Percentiles rank a stretch among this genome's conserved stretches.
Evolutionary conservation across 2,329 filamentous ascomycete genomes (phyloP).

Genomic region (Ceratocystiopsis sp.): DNA sequence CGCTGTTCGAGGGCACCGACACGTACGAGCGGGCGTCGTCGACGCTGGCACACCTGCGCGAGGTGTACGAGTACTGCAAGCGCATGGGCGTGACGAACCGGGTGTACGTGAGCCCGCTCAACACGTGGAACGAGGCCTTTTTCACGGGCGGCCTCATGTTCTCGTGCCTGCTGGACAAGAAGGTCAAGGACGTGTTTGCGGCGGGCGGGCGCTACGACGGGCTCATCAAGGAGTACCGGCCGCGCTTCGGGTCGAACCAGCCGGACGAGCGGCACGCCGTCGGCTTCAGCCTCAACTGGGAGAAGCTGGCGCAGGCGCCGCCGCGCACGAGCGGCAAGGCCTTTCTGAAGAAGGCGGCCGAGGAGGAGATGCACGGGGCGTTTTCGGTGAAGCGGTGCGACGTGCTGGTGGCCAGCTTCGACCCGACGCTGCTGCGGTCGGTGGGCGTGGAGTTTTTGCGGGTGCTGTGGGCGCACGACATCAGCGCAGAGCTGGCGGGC

Average conservation of each 20-base stretch:
- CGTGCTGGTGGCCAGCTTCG: constrained; percentile 78
- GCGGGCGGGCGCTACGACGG: constrained; percentile 88
- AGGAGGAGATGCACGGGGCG: constrained; percentile 42
- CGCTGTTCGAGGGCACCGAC: constrained; percentile 43
- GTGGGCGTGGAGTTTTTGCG: constrained; percentile 62
- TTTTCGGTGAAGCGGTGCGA: constrained; percentile 60
- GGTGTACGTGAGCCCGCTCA: constrained; percentile 69
- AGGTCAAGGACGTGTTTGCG: constrained; percentile 71
- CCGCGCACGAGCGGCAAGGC: constrained; percentile 25
- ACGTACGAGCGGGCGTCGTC: constrained; percentile 58
- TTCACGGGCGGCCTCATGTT: constrained; percentile 77
- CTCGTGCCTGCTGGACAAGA: constrained; percentile 76
- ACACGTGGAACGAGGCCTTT: constrained; percentile 81
- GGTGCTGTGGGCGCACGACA: constrained; percentile 64
- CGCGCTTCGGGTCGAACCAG: constrained; percentile 41
- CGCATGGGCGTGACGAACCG: constrained; percentile 59
- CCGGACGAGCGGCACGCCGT: constrained; percentile 62
- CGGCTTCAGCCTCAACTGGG: constrained; percentile 82
- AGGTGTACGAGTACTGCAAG: constrained; percentile 61
- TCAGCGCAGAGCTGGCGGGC: constrained; percentile 74
- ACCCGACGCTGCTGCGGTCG: constrained; percentile 56
- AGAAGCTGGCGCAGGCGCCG: constrained; percentile 54
- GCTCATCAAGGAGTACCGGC: constrained; percentile 68
- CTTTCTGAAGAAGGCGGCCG: constrained; percentile 49
- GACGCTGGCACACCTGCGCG: constrained; percentile 63